These are phyloP conservation scores for Cryptococcus wingfieldii DNA, from an alignment of 1,284 basidiomycete genomes.

Conservation along the genomic window DNA sequence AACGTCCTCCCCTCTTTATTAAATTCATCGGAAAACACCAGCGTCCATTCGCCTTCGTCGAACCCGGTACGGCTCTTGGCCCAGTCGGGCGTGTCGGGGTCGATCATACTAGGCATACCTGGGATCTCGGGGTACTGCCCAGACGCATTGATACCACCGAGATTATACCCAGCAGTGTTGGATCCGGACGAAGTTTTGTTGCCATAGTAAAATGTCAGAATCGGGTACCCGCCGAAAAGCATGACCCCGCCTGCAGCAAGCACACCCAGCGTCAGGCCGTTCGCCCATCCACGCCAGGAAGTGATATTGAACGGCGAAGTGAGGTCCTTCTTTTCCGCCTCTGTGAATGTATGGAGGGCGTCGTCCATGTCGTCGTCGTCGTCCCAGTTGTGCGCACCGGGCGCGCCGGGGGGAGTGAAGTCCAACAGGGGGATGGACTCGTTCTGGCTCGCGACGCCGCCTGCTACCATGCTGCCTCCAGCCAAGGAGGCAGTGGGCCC, in stretches of 20 bases:
- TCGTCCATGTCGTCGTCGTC: slow-evolving; percentile 53
- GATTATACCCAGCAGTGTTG: slow-evolving; percentile 53
- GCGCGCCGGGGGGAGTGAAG: background rate
- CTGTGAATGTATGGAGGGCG: slow-evolving; percentile 56
- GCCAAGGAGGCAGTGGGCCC: slow-evolving; percentile 15
- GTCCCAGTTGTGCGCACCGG: slow-evolving; percentile 1
- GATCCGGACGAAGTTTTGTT: slow-evolving; percentile 26
- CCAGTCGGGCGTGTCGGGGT: slow-evolving; percentile 60
- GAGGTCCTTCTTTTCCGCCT: slow-evolving; percentile 28
- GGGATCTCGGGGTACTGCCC: slow-evolving; percentile 59
- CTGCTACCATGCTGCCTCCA: too few species aligned
- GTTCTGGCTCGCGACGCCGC: background rate
- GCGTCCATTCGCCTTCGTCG: slow-evolving; percentile 61
- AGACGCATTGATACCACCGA: slow-evolving; percentile 70
- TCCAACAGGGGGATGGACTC: background rate
- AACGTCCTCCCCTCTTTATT: slow-evolving; percentile 59
- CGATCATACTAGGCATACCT: slow-evolving; percentile 61
- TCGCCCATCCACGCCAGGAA: slow-evolving; percentile 48
- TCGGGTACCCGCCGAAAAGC: slow-evolving; percentile 75
- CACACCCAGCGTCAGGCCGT: slow-evolving; percentile 55
- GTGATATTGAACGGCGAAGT: slow-evolving; percentile 49
- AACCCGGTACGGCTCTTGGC: slow-evolving; percentile 61
- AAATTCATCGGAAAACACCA: slow-evolving; percentile 85
- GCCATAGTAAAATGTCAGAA: slow-evolving; percentile 57
- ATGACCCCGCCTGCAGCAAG: slow-evolving; percentile 51